Percentiles rank a stretch among this genome's conserved stretches.
These are phyloP conservation scores for Beta macrorhiza DNA, from an alignment of 179 eudicot genomes.

Conservation along the genomic window DNA sequence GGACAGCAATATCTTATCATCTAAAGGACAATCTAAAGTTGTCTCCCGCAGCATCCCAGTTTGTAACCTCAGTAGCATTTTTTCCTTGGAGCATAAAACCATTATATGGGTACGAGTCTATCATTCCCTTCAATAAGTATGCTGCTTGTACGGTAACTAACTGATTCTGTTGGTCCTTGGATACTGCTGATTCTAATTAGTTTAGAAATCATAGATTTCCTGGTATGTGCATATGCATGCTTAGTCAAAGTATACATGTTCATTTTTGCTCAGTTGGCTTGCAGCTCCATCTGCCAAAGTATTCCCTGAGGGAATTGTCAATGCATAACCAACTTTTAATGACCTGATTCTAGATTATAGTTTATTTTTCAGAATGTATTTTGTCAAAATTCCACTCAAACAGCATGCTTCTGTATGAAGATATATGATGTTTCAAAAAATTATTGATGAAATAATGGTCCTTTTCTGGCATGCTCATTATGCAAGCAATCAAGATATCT, in stretches of 20 bases:
- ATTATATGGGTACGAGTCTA: slow-evolving; percentile 69
- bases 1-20: slow-evolving; percentile 96
- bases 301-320: not conserved
- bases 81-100: slow-evolving; percentile 99
- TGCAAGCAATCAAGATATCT: not conserved
- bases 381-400: not conserved
- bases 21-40: slow-evolving; percentile 74
- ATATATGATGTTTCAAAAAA: not conserved
- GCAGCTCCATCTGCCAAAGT: not conserved
- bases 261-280: not conserved
- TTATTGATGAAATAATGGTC: not conserved
- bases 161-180: not conserved
- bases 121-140: slow-evolving; percentile 8
- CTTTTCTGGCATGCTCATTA: not conserved
- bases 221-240: not conserved
- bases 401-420: not conserved
- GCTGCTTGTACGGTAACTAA: not conserved
- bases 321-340: not conserved
- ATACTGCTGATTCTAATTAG: not conserved
- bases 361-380: not conserved
- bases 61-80: slow-evolving; percentile 81
- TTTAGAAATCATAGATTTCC: not conserved
- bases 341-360: too few relatives aligned
- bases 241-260: not conserved
- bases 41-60: slow-evolving; percentile 90